Evolutionary conservation across 1,284 basidiomycete species (phyloP), one percentile per base, ranked within the genome.

Genomic region (Apiotrichum akiyoshidainum): DNA sequence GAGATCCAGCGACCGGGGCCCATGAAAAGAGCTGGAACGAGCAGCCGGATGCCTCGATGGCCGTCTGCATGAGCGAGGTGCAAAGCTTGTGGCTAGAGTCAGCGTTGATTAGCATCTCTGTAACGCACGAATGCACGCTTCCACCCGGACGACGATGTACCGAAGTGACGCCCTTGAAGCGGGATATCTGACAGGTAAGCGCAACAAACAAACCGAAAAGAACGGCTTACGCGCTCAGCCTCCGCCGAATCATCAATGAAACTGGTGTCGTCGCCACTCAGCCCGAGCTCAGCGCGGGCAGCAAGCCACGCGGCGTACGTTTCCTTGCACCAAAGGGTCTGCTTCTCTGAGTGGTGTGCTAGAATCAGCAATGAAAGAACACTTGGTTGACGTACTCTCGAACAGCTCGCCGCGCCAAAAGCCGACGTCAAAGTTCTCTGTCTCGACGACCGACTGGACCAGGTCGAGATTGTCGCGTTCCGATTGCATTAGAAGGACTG

Each of bases 401-500:
- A 60, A 46, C 11, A 66, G 55, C 17, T 69, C 53, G 14, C 69
- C 68, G 17, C 61, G 52, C 69, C 69, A 69, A 39, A 69, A 67
- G 46, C 69, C 69, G 13, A 70, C 68, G 17, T 67, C 54, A 5
- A 65, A 40, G 1, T 55, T 48, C 42, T 71, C 65, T 22, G 59
- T 47, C 14, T 55, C 22, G 33, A 69, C 54, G 5, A 71, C 54
- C 12, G 56, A 42, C 13, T 44, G 21, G 9, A 65, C 61, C 33
- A 70, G 50, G 33, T 68, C 63, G 46, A 67, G 64, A 52, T 71
- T 71, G 35, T 71, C 69, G 8, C 65, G 55, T 59, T 71, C 69
- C 37, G 49, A 49, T 49, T 66, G 61, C 39, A 66, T 60, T 22
- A 70, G 57, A 16, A 52, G 26, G 13, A 59, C 42, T 0, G 67